Evolutionary conservation across 768 basidiomycete genomes (phyloP).

Genomic region (Termitomyces sp.): DNA sequence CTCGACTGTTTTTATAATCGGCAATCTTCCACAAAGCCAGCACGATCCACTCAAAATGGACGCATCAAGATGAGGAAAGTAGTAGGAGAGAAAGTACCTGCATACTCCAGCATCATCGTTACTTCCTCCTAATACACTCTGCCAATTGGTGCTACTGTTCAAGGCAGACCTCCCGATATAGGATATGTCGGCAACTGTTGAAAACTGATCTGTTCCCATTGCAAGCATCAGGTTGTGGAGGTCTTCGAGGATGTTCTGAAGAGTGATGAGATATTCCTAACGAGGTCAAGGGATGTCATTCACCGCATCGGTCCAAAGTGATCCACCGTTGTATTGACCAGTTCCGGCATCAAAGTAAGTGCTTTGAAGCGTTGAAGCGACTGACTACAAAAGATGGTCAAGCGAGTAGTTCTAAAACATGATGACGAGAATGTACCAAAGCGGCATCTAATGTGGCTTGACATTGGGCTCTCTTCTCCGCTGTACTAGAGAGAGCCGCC

Average conservation of each 20-base stretch:
- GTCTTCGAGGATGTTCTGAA: slow-evolving; percentile 50
- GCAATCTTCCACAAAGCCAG: slow-evolving; percentile 53
- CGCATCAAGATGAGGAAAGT: background rate
- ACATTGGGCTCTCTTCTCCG: slow-evolving; percentile 15
- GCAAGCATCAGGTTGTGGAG: slow-evolving; percentile 55
- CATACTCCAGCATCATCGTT: slow-evolving; percentile 49
- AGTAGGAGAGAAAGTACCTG: background rate
- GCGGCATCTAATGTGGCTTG: slow-evolving; percentile 14
- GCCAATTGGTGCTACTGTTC: slow-evolving; percentile 36
- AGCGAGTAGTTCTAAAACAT: background rate
- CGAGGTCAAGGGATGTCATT: slow-evolving; percentile 3
- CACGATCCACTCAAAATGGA: slow-evolving; percentile 41
- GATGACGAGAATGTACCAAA: slow-evolving; percentile 1
- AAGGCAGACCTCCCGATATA: slow-evolving; percentile 39
- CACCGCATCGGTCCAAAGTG: slow-evolving; percentile 53
- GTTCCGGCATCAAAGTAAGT: slow-evolving; percentile 34
- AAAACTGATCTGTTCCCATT: slow-evolving; percentile 34
- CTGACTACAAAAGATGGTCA: slow-evolving; percentile 14
- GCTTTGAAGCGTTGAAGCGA: slow-evolving; percentile 27
- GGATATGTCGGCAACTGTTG: slow-evolving; percentile 35
- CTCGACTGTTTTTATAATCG: slow-evolving; percentile 41
- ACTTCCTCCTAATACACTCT: slow-evolving; percentile 35
- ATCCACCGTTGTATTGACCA: slow-evolving; percentile 43
- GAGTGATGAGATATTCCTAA: background rate
- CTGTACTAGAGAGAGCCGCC: background rate